Base-by-base conservation (phyloP, 2,329 filamentous ascomycete species). In the Claviceps monticola region DNA sequence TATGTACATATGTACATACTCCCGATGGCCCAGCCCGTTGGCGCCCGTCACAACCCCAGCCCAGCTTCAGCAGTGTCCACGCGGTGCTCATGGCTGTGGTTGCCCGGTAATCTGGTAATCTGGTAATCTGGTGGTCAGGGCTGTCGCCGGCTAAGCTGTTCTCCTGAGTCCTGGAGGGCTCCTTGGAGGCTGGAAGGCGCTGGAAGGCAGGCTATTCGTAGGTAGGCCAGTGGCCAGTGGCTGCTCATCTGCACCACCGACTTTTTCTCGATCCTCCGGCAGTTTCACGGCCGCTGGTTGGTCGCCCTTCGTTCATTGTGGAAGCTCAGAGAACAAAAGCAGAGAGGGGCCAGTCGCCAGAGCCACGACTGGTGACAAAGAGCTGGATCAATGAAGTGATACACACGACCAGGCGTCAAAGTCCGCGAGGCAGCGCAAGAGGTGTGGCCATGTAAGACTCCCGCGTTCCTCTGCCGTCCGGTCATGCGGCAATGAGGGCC, bases 1-100 rank as follows among this genome's bases (percentile, higher is more conserved):
- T n/a, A n/a, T n/a, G n/a, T n/a, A n/a, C n/a, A n/a, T n/a, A n/a
- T n/a, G n/a, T 5, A 5, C 42, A 36, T 47, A 49, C 51, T 47
- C 49, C 47, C 47, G 17, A 45, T 46, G 51, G 51, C 51, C 47
- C 51, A 49, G 34, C 51, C 42, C 42, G 51, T 48, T 50, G 51
- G 42, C 11, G 41, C 41, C 19, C 19, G 41, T 43, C 39, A 42
- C 39, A 42, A 42, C 39, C 39, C 39, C 39, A 17, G 17, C 8
- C 39, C 39, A 42, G 41, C 17, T 19, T 11, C 41, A 42, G 41
- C 41, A 39, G 14, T n/a, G 14, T n/a, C 37, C 37, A 39, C 6
- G 37, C 14, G 14, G 14, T 39, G 26, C 26, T 9, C 26, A 29
- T 1, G 26, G 37, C 14, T 39, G 37, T 39, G 5, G 37, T n/a